Evolutionary conservation across 2,329 filamentous ascomycete species (phyloP), one percentile per base, ranked within the genome.

Genomic region (Arthrobotrys megalospora): DNA sequence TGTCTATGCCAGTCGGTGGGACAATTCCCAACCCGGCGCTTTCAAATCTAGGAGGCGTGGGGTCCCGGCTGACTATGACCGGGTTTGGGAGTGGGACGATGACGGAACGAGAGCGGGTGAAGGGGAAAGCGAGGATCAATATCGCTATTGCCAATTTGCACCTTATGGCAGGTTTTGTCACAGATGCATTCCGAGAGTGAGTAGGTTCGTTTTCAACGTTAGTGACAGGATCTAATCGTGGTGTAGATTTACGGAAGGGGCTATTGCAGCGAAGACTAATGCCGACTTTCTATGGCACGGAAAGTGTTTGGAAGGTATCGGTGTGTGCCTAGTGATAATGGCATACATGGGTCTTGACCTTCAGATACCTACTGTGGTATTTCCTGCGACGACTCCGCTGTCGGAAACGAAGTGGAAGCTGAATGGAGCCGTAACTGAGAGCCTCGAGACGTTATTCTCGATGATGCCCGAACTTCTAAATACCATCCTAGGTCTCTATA

Each of bases 281-380:
- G 94, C 93, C 81, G 96, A 99, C 84, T 93, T 97, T 84, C 84
- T 98, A n/a, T 99, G 96, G 95, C 93, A 97, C 85, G 96, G 93
- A 16, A 98, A 98, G 85, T 94, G 93, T 0, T 87, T 99, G 19
- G 96, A 99, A 83, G 90, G 94, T 32, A 93, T 97, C 77, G 86
- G 96, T 55, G 88, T 97, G 28, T 93, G 92, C 82, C 88, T 98
- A 80, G 83, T 98, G 47, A 89, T 98, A 81, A 90, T 97, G 79
- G 92, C 91, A 34, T 97, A 94, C 92, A 89, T 91, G 41, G 92
- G 91, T 3, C 87, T 95, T 82, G 92, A 96, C 82, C 98, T 98
- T 45, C 79, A 88, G 86, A 88, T 89, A 76, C 88, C 88, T 32
- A 85, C 85, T 79, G 84, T 88, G 24, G 65, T 79, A 5, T 75